Conservation (phyloP, 2,329 filamentous ascomycete species). For the Ophiostoma angusticollis region DNA sequence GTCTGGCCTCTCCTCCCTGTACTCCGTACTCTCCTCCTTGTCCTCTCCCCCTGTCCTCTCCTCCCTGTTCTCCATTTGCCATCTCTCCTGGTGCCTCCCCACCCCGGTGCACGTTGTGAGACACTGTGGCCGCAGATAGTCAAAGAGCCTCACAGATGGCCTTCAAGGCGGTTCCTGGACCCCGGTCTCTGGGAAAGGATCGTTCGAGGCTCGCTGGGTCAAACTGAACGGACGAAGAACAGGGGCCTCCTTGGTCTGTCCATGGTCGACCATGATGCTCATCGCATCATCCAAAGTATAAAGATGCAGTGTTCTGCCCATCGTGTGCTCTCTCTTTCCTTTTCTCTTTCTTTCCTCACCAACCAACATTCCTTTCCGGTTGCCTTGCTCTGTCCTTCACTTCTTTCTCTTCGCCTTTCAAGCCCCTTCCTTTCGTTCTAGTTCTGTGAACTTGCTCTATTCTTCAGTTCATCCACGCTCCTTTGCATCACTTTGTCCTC, state of each 20-base stretch:
- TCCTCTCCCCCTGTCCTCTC: slow-evolving; percentile 1
- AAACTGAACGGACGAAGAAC: too few species aligned
- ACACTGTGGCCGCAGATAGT: too few species aligned
- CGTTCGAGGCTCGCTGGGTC: too few species aligned
- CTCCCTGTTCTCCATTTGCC: too few species aligned
- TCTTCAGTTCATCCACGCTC: slow-evolving; percentile 1
- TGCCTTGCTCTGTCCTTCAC: slow-evolving; percentile 4
- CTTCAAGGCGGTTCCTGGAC: too few species aligned
- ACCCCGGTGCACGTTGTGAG: too few species aligned
- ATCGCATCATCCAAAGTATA: too few species aligned
- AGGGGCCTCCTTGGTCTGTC: too few species aligned
- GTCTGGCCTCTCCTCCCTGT: not conserved
- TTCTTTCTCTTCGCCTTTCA: slow-evolving; percentile 5
- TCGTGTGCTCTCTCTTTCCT: not conserved
- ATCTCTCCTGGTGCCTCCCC: too few species aligned
- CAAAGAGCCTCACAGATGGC: too few species aligned
- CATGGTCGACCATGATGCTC: too few species aligned
- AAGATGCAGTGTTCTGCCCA: not conserved
- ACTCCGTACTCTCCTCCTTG: not conserved
- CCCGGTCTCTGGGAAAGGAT: too few species aligned
- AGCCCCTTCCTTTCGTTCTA: slow-evolving; percentile 8
- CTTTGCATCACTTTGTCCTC: slow-evolving; percentile 2
- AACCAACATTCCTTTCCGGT: slow-evolving; percentile 8
- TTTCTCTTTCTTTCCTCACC: slow-evolving; percentile 4
- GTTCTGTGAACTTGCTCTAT: slow-evolving; percentile 12